Conservation (phyloP, 805 yeast species). For the Trichomonascus vanleenenianus region DNA sequence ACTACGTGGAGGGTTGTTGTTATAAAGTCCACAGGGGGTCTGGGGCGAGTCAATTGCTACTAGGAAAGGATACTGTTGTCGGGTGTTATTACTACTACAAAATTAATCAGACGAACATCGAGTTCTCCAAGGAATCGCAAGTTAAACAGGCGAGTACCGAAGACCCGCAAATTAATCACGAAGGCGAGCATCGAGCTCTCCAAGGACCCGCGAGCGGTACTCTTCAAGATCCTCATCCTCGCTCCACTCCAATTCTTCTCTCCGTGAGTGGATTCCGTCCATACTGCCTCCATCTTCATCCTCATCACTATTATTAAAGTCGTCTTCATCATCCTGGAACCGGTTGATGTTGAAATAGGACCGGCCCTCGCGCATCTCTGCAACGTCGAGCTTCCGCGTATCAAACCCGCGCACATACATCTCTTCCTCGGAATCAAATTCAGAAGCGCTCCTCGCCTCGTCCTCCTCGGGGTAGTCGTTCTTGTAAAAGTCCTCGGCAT, state of each 20-base stretch:
- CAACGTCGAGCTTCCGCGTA: no score
- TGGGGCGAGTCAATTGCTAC: no score
- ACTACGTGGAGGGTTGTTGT: no score
- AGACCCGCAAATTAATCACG: no score
- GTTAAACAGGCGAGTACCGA: no score
- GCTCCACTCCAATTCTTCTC: constrained; percentile 18
- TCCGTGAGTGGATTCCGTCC: constrained; percentile 2
- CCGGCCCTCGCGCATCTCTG: neutral
- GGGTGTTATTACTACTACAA: no score
- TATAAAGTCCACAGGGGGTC: no score
- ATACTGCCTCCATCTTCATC: constrained; percentile 8
- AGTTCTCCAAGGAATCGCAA: constrained; percentile 15
- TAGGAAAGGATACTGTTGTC: no score
- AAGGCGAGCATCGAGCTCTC: constrained; percentile 10
- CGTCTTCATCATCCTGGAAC: constrained; percentile 10
- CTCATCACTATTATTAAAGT: constrained; percentile 14
- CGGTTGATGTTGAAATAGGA: constrained; percentile 23
- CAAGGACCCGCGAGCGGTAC: constrained; percentile 17
- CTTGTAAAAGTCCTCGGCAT: constrained; percentile 76
- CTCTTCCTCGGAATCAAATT: constrained; percentile 32
- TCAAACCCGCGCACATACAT: no score
- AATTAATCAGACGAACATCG: constrained; percentile 5
- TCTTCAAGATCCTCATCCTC: constrained; percentile 21
- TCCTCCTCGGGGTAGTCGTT: constrained; percentile 96
- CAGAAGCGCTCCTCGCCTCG: constrained; percentile 34